A percentile compares a stretch with the other conserved stretches of the same genome.
Conservation (phyloP, 257 asterid genomes). For the Solanum etuberosum region DNA sequence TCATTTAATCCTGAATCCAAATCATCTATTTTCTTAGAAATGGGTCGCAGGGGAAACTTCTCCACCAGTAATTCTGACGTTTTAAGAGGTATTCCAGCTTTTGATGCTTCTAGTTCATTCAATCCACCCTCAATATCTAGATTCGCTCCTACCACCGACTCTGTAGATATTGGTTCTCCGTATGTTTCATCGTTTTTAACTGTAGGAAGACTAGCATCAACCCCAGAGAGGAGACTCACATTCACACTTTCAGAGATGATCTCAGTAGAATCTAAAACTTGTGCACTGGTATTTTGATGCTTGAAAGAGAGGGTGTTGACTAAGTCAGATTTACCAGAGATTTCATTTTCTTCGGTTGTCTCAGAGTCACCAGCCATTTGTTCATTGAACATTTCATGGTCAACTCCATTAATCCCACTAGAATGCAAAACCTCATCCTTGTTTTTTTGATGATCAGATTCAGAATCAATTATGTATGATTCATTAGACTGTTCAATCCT, state of each 20-base stretch:
- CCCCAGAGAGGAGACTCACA: conserved; percentile 1
- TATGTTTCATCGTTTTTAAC: conserved; percentile 7
- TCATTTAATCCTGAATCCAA: conserved; percentile 25
- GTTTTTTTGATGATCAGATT: conserved; percentile 7
- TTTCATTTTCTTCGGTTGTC: conserved; percentile 1
- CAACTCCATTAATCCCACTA: neutral
- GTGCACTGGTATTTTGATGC: conserved; percentile 9
- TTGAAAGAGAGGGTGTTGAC: neutral
- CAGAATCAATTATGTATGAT: conserved; percentile 4
- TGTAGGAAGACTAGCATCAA: conserved; percentile 1
- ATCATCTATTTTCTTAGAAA: conserved; percentile 17
- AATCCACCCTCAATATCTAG: neutral
- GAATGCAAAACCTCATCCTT: conserved; percentile 9
- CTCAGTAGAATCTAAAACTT: neutral
- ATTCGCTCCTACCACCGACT: conserved; percentile 10
- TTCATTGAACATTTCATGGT: conserved; percentile 7
- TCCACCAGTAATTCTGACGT: conserved; percentile 42
- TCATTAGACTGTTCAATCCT: conserved; percentile 12
- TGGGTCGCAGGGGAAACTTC: conserved; percentile 58
- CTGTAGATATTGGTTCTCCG: conserved; percentile 4
- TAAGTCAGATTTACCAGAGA: neutral
- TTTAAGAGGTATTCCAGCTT: neutral
- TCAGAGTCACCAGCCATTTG: conserved; percentile 15
- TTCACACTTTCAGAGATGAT: conserved; percentile 7
- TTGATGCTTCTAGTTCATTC: conserved; percentile 3